phyloP scores from a whole-genome alignment of 2,329 filamentous ascomycete species.

The Plectosphaerella cucumerina region DNA sequence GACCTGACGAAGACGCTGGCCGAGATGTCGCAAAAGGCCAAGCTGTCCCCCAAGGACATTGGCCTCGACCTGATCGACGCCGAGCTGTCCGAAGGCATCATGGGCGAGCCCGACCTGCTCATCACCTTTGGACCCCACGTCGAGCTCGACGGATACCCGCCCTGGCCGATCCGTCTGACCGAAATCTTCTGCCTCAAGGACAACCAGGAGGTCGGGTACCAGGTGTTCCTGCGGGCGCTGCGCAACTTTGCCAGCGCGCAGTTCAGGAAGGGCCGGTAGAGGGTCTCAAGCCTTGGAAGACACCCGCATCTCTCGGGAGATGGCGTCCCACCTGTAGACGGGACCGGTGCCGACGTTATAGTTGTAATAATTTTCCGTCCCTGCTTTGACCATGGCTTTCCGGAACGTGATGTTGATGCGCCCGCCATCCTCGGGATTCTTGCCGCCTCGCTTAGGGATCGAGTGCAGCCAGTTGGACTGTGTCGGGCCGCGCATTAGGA shows the following conservation, averaged over 20 bases:
- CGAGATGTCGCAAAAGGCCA: conserved; percentile 89
- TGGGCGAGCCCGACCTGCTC: conserved; percentile 85
- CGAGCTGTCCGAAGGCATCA: conserved; percentile 75
- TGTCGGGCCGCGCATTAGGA: conserved; percentile 73
- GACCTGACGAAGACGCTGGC: conserved; percentile 92
- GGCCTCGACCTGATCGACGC: conserved; percentile 82
- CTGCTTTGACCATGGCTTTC: conserved; percentile 63
- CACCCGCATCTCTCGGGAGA: conserved; percentile 42
- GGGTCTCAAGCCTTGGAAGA: conserved; percentile 12
- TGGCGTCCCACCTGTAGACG: conserved; percentile 64
- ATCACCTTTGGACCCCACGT: conserved; percentile 83
- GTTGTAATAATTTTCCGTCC: conserved; percentile 79
- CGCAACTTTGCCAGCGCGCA: conserved; percentile 83
- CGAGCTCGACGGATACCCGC: conserved; percentile 85
- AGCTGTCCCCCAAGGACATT: conserved; percentile 78
- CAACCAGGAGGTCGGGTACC: conserved; percentile 84
- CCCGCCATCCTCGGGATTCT: conserved; percentile 57
- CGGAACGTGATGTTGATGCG: conserved; percentile 77
- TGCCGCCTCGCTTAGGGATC: conserved; percentile 68
- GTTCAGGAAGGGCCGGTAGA: conserved; percentile 73
- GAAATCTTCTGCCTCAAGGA: conserved; percentile 84
- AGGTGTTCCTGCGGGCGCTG: conserved; percentile 82
- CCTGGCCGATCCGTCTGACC: conserved; percentile 91
- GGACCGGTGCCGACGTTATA: conserved; percentile 73
- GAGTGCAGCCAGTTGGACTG: conserved; percentile 75